Evolutionary conservation across 2,329 filamentous ascomycete species (phyloP), one percentile per base, ranked within the genome.

Genomic region (Fusarium acutatum): DNA sequence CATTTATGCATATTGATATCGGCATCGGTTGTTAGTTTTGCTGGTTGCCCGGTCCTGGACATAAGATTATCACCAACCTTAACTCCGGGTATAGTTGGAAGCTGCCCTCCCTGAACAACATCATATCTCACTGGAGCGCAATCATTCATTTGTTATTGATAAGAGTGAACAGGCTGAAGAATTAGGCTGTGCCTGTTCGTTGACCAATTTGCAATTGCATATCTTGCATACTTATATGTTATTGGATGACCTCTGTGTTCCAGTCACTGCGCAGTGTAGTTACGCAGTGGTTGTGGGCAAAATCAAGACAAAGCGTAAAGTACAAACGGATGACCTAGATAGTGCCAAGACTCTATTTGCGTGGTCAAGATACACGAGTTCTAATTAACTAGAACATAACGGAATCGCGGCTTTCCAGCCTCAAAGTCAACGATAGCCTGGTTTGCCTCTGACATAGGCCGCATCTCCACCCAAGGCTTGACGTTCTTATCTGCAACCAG

Each of bases 401-500:
- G 78, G 64, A 84, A 86, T 65, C 84, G 79, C 1, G 85, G 85
- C 75, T 87, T 86, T 1, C 88, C 88, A 1, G 79, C 81, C 35
- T 88, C 86, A 80, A 90, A 86, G 71, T 90, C 88, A 34, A 89
- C 77, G 37, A 90, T 81, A 2, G 84, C 84, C 78, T 86, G 78
- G 74, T 90, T 91, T 1, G 86, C 86, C 34, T 88, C 85, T 61
- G 82, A 85, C 85, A 91, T 86, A 1, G 85, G 84, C 60, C 86
- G 80, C 76, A 83, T 81, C 75, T 90, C 83, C 32, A 90, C 84
- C 87, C 87, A 89, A 2, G 88, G 86, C 78, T 87, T 85, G 14
- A 91, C 80, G 0, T 84, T 82, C 76, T 90, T 88, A 54, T 89
- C 84, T 0, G 85, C 88, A 5, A 87, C 88, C 53, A 91, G 83